Base-by-base conservation (phyloP, 2,329 filamentous ascomycete genomes). In the Raffaelea albimanens region DNA sequence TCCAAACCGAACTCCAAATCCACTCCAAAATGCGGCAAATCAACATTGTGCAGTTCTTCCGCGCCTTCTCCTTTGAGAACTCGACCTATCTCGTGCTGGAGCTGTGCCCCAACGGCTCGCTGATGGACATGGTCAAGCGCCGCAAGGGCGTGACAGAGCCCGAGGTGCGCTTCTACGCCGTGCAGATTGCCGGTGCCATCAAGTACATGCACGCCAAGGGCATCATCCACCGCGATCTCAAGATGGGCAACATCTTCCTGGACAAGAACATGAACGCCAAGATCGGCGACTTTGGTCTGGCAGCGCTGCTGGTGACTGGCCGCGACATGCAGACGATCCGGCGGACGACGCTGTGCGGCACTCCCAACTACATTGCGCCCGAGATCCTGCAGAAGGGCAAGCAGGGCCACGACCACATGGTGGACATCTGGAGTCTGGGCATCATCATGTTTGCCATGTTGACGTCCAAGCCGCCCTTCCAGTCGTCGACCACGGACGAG, bases 381-480 rank as follows among this genome's bases (percentile, higher is more conserved):
- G 93, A 98, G 61, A 95, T 98, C 52, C 68, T 98, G 45, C 87
- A 95, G 60, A 95, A 93, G 71, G 87, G 85, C 31, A 93, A 87
- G 61, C 88, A 91, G 58, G 93, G 93, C 0, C 93, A 98, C 62
- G 93, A 95, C 56, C 90, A 97, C 62, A 95, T 94, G 72, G 93
- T 98, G 3, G 93, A 98, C 62, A 87, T 98, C 48, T 98, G 94
- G 94, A 95, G 91, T 40, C 75, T 98, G 61, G 93, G 94, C 19
- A 93, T 98, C 56, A 98, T 98, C 62, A 89, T 94, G 82, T 97
- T 95, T 67, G 94, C 93, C 43, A 91, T 98, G 80, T 84, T 97
- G 42, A 93, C 93, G 8, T 95, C 93, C 19, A 94, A 91, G 58
- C 91, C 93, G 1, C 93, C 93, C 0, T 98, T 98, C 64, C 93